Conservation (phyloP, 2,329 filamentous ascomycete genomes). For the Pseudopithomyces maydicus region DNA sequence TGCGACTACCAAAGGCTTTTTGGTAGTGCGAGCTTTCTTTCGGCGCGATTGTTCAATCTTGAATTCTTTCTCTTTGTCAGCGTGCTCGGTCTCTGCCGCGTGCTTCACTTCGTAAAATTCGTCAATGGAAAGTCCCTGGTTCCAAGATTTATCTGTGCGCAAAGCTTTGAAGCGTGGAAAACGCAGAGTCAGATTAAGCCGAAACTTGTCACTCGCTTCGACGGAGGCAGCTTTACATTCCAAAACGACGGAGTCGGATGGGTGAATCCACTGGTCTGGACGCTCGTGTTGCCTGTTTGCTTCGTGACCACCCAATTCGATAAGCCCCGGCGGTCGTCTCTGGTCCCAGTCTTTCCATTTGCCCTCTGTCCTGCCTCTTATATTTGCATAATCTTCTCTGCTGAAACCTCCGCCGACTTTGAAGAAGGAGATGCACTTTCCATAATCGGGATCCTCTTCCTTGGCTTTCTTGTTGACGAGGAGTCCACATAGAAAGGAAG, state of each 20-base stretch:
- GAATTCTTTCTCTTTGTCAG: slow-evolving; percentile 72
- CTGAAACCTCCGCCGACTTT: slow-evolving; percentile 96
- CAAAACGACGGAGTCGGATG: slow-evolving; percentile 83
- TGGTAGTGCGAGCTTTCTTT: slow-evolving; percentile 63
- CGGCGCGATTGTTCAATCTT: slow-evolving; percentile 71
- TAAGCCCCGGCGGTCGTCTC: slow-evolving; percentile 75
- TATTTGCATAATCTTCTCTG: slow-evolving; percentile 80
- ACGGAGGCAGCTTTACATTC: slow-evolving; percentile 88
- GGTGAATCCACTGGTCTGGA: slow-evolving; percentile 92
- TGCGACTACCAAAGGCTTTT: slow-evolving; percentile 74
- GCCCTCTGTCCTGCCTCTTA: slow-evolving; percentile 82
- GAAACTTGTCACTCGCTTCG: slow-evolving; percentile 76
- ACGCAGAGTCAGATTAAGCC: slow-evolving; percentile 75
- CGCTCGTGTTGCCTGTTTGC: slow-evolving; percentile 75
- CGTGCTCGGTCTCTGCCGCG: slow-evolving; percentile 70
- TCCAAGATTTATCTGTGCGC: slow-evolving; percentile 83
- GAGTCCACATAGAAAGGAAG: slow-evolving; percentile 89
- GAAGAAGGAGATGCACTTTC: slow-evolving; percentile 92
- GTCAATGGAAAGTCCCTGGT: slow-evolving; percentile 74
- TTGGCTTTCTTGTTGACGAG: slow-evolving; percentile 73
- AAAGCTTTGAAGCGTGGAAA: slow-evolving; percentile 89
- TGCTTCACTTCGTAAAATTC: slow-evolving; percentile 76
- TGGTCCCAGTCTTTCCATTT: slow-evolving; percentile 90
- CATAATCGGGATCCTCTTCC: slow-evolving; percentile 59
- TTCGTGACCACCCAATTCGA: slow-evolving; percentile 73